Evolutionary conservation across 169 alveolate species (phyloP).

Genomic region (Plasmodium vinckei): DNA sequence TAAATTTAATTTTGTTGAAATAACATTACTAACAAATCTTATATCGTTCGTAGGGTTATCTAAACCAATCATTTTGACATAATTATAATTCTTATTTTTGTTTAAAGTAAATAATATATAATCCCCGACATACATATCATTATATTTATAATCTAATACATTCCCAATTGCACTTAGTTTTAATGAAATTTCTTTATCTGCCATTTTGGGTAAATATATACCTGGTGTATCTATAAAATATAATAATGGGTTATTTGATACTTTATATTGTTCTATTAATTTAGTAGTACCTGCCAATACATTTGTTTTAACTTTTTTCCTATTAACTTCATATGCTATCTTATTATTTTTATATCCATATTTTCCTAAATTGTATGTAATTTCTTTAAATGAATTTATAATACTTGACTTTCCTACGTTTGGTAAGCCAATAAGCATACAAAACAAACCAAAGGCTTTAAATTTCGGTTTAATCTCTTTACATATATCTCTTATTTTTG

Average conservation of each 20-base stretch:
- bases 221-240: constrained; percentile 73
- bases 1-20: constrained; percentile 57
- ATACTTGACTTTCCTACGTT: constrained; percentile 99
- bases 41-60: constrained; percentile 87
- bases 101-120: constrained; percentile 83
- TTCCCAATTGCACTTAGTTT: constrained; percentile 87
- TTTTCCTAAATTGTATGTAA: constrained; percentile 54
- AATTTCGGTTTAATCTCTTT: constrained; percentile 73
- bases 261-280: constrained; percentile 46
- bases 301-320: constrained; percentile 57
- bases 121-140: constrained; percentile 84
- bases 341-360: constrained; percentile 62
- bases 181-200: constrained; percentile 84
- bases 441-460: constrained; percentile 58
- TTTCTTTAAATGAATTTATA: constrained; percentile 87
- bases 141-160: constrained; percentile 88
- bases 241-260: constrained; percentile 63
- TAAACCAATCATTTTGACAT: constrained; percentile 81
- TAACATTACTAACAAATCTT: constrained; percentile 55
- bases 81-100: constrained; percentile 76
- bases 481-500: constrained; percentile 69
- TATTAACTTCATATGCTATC: constrained; percentile 65
- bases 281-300: constrained; percentile 71
- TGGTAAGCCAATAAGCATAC: constrained; percentile 95
- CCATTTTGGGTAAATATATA: constrained; percentile 76